Conservation (phyloP, 768 basidiomycete genomes). For the Russula earlei region DNA sequence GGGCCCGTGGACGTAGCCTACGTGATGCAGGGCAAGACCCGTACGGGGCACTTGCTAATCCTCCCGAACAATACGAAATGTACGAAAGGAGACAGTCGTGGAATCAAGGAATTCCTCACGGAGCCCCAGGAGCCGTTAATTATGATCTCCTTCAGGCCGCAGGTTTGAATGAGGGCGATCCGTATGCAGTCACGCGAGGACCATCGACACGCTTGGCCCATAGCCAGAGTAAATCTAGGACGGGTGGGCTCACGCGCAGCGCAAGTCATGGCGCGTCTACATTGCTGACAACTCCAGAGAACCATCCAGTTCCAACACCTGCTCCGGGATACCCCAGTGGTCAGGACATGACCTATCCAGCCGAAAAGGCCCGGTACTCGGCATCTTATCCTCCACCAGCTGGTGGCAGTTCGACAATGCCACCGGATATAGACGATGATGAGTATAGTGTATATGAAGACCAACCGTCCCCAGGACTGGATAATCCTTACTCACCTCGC, state of each 20-base stretch:
- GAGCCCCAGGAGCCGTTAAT: neutral
- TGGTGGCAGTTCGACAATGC: neutral
- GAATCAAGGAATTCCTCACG: neutral
- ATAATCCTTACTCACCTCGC: constrained; percentile 19
- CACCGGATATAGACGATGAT: constrained; percentile 19
- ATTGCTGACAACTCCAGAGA: constrained; percentile 7
- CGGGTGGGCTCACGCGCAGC: constrained; percentile 5
- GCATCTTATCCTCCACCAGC: neutral
- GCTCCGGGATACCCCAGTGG: constrained; percentile 2
- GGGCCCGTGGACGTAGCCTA: constrained; percentile 27
- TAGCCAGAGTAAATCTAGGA: neutral
- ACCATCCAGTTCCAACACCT: neutral
- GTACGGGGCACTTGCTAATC: constrained; percentile 33
- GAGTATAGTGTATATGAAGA: constrained; percentile 23
- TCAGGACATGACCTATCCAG: neutral
- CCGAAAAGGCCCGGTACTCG: constrained; percentile 8
- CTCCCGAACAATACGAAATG: constrained; percentile 22
- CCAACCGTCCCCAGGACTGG: neutral
- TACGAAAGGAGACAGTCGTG: constrained; percentile 16
- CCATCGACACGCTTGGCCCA: constrained; percentile 2
- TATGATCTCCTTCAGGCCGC: constrained; percentile 18
- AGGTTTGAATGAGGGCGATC: constrained; percentile 12
- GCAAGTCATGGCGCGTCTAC: constrained; percentile 20
- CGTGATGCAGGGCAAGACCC: constrained; percentile 27
- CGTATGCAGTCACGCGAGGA: constrained; percentile 17